These are phyloP conservation scores for Candida ascalaphidarum DNA, from an alignment of 805 yeast genomes.

Conservation along the genomic window DNA sequence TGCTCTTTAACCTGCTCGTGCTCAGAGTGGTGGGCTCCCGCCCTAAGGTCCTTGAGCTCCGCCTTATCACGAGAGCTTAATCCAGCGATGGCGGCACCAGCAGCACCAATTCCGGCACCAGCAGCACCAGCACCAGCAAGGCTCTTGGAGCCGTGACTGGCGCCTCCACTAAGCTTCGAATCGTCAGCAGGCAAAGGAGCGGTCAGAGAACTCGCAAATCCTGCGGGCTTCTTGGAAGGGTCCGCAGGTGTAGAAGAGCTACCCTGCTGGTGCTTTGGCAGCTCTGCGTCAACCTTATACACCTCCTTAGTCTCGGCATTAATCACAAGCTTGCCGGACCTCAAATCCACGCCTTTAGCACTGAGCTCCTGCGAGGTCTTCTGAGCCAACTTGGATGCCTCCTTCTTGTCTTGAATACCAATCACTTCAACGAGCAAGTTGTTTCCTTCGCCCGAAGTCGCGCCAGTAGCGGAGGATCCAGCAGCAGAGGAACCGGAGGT, in stretches of 20 bases:
- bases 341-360: slow-evolving; percentile 22
- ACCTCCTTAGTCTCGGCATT: slow-evolving; percentile 25
- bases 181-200: neutral
- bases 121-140: slow-evolving; percentile 2
- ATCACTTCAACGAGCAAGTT: slow-evolving; percentile 22
- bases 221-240: neutral
- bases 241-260: neutral
- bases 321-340: slow-evolving; percentile 24
- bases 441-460: no score
- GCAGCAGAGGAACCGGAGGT: no score
- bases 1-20: slow-evolving; percentile 1
- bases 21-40: slow-evolving; percentile 1
- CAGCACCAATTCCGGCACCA: slow-evolving; percentile 3
- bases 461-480: no score
- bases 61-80: neutral
- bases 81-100: neutral
- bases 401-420: slow-evolving; percentile 20
- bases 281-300: slow-evolving; percentile 11
- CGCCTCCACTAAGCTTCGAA: neutral
- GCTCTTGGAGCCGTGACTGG: neutral
- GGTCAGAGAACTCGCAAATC: neutral
- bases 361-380: slow-evolving; percentile 21
- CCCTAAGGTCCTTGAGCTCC: no score
- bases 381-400: slow-evolving; percentile 23
- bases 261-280: no score